Percentiles rank a stretch among this genome's conserved stretches.
phyloP scores from a whole-genome alignment of 108 stramenopile species.

The Pseudonitzschia multiseries region DNA sequence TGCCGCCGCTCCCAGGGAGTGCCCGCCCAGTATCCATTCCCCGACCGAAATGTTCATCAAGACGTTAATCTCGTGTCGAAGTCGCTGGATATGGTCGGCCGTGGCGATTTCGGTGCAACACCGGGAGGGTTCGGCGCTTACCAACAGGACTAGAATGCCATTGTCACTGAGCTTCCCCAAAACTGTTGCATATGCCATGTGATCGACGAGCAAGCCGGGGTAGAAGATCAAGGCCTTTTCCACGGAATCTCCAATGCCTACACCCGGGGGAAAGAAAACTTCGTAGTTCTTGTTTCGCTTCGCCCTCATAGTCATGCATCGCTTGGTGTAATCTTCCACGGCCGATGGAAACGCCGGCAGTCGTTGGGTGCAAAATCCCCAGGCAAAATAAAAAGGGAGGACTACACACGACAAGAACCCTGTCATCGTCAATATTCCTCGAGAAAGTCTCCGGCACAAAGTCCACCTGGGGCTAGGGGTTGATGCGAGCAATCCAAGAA shows the following conservation, averaged over 20 bases:
- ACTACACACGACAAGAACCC: neutral
- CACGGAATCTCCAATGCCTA: conserved; percentile 46
- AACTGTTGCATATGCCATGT: conserved; percentile 59
- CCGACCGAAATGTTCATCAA: conserved; percentile 38
- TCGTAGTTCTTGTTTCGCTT: conserved; percentile 45
- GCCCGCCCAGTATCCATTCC: conserved; percentile 61
- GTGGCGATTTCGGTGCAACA: conserved; percentile 37
- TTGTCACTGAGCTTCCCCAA: conserved; percentile 48
- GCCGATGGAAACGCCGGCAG: conserved; percentile 49
- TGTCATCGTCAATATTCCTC: neutral
- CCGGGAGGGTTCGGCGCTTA: conserved; percentile 42
- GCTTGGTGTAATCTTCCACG: conserved; percentile 36
- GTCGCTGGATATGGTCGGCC: conserved; percentile 39
- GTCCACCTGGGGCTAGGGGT: neutral
- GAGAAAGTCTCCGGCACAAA: neutral
- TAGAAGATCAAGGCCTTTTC: conserved; percentile 62
- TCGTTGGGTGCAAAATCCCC: conserved; percentile 29
- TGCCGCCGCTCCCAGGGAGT: conserved; percentile 44
- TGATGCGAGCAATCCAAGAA: neutral
- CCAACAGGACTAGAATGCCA: conserved; percentile 56
- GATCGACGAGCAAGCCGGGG: conserved; percentile 63
- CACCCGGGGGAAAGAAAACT: conserved; percentile 44
- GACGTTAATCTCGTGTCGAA: conserved; percentile 14
- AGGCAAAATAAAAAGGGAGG: neutral
- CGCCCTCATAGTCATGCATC: conserved; percentile 38